phyloP scores from a whole-genome alignment of 2,329 filamentous ascomycete genomes.

The Ceratocystis harringtonii region DNA sequence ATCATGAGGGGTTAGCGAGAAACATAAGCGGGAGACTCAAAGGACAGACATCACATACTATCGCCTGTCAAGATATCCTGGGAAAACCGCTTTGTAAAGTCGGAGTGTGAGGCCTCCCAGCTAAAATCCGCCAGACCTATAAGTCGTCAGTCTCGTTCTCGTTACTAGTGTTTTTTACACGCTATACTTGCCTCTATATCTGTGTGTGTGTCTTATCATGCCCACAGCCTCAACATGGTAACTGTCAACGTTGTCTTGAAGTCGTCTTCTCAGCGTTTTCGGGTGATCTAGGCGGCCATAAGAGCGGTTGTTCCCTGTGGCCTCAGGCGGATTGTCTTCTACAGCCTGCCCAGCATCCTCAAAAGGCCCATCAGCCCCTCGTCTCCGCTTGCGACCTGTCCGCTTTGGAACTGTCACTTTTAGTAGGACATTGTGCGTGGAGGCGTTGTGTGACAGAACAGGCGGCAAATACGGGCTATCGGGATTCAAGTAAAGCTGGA shows the following conservation, averaged over 20 bases:
- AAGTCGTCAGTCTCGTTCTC: background rate
- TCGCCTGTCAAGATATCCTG: constrained; percentile 57
- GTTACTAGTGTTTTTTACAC: background rate
- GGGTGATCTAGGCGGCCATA: constrained; percentile 38
- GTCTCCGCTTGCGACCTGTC: constrained; percentile 73
- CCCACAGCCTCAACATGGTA: constrained; percentile 60
- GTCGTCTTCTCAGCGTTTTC: constrained; percentile 40
- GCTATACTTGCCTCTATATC: constrained; percentile 52
- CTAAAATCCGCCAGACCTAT: constrained; percentile 70
- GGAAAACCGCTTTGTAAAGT: constrained; percentile 56
- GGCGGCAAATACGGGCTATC: constrained; percentile 67
- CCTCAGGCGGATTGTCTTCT: constrained; percentile 18
- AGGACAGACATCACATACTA: constrained; percentile 31
- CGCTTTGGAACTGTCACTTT: constrained; percentile 76
- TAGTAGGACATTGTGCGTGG: constrained; percentile 70
- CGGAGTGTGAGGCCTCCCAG: constrained; percentile 52
- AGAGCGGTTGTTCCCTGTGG: constrained; percentile 26
- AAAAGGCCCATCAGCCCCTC: constrained; percentile 56
- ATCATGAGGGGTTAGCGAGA: constrained; percentile 17
- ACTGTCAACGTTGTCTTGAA: constrained; percentile 53
- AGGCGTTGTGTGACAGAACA: constrained; percentile 58
- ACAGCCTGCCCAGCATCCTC: constrained; percentile 29
- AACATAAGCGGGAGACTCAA: background rate
- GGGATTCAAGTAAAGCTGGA: constrained; percentile 62
- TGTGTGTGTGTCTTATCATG: constrained; percentile 62